Evolutionary conservation across 2,329 filamentous ascomycete genomes (phyloP), one percentile per base, ranked within the genome.

Genomic region (Botrytis byssoidea): DNA sequence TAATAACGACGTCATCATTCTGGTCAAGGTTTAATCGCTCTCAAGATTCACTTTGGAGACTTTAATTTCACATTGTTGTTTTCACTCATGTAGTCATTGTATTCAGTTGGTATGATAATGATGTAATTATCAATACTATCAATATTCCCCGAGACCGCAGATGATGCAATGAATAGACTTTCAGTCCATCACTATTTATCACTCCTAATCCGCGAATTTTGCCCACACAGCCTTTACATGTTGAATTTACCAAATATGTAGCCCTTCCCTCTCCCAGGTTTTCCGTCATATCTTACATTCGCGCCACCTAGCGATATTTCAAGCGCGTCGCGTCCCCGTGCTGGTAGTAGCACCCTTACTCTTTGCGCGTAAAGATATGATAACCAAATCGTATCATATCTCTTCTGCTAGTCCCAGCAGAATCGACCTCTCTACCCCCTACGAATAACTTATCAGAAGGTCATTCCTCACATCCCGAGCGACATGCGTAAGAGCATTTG

Each of bases 391-490:
- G 18, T 55, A 29, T 16, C 3, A 55, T 2, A 16, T 29, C 3
- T n/a, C 14, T 7, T 0, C 3, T 3, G 51, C 51, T 55, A 18
- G 14, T 55, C 51, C 25, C 1, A 29, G n/a, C 9, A 51, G 5
- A 8, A 44, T 44, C 44, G 35, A 35, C 5, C 8, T 20, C 8
- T 8, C 18, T 3, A 1, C 4, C 44, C n/a, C 25, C 48, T 5
- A 5, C 4, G 14, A 55, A 8, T 3, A 0, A 3, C 12, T 18
- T 29, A 0, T 29, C 14, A 55, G 51, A 18, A 29, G 8, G 6
- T 8, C 3, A 29, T 29, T 1, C 7, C 51, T 55, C 25, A 55
- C 5, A 55, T n/a, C 6, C 12, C 51, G 14, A 55, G n/a, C 51
- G 14, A 55, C 5, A 55, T 18, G n/a, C 51, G n/a, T 29, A 55